A percentile compares a stretch with the other conserved stretches of the same genome.
Conservation (phyloP, 768 basidiomycete genomes). For the Cyathus striatus region DNA sequence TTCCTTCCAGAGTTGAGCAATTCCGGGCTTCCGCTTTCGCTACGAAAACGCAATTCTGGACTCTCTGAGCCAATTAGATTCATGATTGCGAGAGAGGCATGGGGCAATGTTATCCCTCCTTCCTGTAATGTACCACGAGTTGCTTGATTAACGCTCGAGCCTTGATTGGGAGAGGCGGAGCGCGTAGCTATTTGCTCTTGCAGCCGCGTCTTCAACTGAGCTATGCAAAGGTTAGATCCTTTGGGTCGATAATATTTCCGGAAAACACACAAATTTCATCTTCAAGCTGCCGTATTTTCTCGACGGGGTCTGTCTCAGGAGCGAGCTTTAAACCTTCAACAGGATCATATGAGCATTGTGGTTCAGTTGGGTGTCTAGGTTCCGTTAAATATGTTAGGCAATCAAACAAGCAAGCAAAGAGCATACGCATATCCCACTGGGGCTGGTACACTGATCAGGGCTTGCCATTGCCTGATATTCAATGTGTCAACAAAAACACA, state of each 20-base stretch:
- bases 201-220: constrained; percentile 57
- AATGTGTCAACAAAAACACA: constrained; percentile 1
- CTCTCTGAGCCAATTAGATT: constrained; percentile 32
- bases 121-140: constrained; percentile 19
- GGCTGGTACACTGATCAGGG: constrained; percentile 77
- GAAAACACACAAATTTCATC: constrained; percentile 60
- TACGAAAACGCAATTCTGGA: constrained; percentile 33
- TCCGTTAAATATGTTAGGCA: too few relatives aligned
- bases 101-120: constrained; percentile 39
- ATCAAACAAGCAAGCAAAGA: constrained; percentile 5
- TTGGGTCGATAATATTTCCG: background rate
- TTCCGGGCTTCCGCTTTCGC: constrained; percentile 49
- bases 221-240: constrained; percentile 23
- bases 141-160: constrained; percentile 13
- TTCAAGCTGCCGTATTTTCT: constrained; percentile 74
- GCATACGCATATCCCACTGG: constrained; percentile 78
- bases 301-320: constrained; percentile 72
- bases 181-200: constrained; percentile 40
- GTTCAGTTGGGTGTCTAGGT: constrained; percentile 75
- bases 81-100: constrained; percentile 37
- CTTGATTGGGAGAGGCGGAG: constrained; percentile 33
- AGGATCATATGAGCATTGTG: constrained; percentile 82
- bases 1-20: constrained; percentile 29
- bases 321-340: constrained; percentile 77
- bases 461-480: constrained; percentile 66